Evolutionary conservation across 495 filamentous ascomycete species (phyloP).

Genomic region (Penicillium canescens): DNA sequence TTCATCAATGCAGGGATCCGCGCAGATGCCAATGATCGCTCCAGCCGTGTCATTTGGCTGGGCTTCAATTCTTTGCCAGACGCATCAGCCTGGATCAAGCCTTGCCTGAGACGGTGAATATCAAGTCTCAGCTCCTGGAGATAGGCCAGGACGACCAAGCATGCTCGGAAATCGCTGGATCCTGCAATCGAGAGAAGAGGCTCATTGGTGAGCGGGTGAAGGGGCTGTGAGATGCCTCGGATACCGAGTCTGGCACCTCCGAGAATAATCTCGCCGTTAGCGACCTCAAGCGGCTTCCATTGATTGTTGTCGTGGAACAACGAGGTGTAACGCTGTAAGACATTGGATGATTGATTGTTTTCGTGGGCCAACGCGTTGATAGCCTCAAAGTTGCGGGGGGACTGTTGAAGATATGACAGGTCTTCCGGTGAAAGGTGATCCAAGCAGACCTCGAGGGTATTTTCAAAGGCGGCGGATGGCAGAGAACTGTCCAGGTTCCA

Average conservation of each 20-base stretch:
- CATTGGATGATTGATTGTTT: conserved; percentile 16
- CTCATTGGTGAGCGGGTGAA: conserved; percentile 49
- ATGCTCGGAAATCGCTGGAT: conserved; percentile 20
- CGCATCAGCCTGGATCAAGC: conserved; percentile 35
- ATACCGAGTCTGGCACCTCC: conserved; percentile 29
- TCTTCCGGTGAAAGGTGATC: conserved; percentile 60
- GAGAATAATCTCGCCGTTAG: conserved; percentile 27
- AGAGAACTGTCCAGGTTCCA: conserved; percentile 33
- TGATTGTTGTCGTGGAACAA: conserved; percentile 40
- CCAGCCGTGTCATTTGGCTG: conserved; percentile 65
- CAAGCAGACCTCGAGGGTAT: conserved; percentile 40
- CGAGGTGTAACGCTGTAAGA: conserved; percentile 33
- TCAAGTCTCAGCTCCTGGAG: conserved; percentile 42
- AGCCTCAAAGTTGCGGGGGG: conserved; percentile 19
- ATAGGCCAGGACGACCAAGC: conserved; percentile 33
- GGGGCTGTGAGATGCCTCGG: conserved; percentile 33
- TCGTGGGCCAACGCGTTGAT: conserved; percentile 18
- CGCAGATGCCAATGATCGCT: conserved; percentile 62
- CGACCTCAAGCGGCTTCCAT: conserved; percentile 33
- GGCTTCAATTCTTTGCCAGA: conserved; percentile 50
- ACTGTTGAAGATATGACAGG: conserved; percentile 44
- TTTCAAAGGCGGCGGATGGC: conserved; percentile 15
- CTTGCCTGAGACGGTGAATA: conserved; percentile 37
- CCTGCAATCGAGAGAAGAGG: conserved; percentile 36
- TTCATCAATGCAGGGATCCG: conserved; percentile 60